A percentile compares a stretch with the other conserved stretches of the same genome.
Evolutionary conservation across 768 basidiomycete genomes (phyloP).

Genomic region (Russula virescens): DNA sequence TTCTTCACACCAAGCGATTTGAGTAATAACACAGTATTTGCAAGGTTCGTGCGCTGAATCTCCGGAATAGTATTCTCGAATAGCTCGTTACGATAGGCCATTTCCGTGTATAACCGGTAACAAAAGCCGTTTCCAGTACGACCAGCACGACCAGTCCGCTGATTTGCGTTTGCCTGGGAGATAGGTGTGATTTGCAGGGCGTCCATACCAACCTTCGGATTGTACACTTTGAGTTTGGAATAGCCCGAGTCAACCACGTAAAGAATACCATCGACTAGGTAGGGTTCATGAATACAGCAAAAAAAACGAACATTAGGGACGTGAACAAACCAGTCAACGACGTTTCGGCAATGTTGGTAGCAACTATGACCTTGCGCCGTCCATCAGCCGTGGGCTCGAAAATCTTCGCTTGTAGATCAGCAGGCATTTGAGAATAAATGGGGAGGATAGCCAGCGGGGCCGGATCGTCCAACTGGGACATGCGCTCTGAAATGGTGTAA

Average conservation of each 20-base stretch:
- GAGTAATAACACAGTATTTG: slow-evolving; percentile 90
- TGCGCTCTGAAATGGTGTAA: slow-evolving; percentile 58
- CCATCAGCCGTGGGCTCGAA: slow-evolving; percentile 94
- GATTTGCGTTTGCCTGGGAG: slow-evolving; percentile 97
- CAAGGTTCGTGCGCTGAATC: slow-evolving; percentile 95
- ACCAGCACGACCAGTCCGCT: slow-evolving; percentile 93
- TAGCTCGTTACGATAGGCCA: slow-evolving; percentile 93
- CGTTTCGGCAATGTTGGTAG: slow-evolving; percentile 98
- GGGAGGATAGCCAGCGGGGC: slow-evolving; percentile 85
- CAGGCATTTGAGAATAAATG: slow-evolving; percentile 99
- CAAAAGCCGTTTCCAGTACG: slow-evolving; percentile 94
- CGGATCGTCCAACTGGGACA: slow-evolving; percentile 88
- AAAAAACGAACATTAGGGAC: not conserved
- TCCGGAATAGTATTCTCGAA: slow-evolving; percentile 96
- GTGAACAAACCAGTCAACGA: slow-evolving; percentile 74
- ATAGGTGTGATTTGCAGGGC: slow-evolving; percentile 98
- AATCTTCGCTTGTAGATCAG: slow-evolving; percentile 96
- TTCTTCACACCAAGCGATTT: slow-evolving; percentile 98
- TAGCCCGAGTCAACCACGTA: slow-evolving; percentile 97
- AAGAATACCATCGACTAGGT: slow-evolving; percentile 88
- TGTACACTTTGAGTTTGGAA: slow-evolving; percentile 97
- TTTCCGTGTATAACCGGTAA: slow-evolving; percentile 95
- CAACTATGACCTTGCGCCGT: slow-evolving; percentile 93
- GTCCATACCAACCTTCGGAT: slow-evolving; percentile 99
- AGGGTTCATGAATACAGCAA: slow-evolving; percentile 19